Evolutionary conservation across 495 filamentous ascomycete genomes (phyloP).

Genomic region (Rhypophila decipiens): DNA sequence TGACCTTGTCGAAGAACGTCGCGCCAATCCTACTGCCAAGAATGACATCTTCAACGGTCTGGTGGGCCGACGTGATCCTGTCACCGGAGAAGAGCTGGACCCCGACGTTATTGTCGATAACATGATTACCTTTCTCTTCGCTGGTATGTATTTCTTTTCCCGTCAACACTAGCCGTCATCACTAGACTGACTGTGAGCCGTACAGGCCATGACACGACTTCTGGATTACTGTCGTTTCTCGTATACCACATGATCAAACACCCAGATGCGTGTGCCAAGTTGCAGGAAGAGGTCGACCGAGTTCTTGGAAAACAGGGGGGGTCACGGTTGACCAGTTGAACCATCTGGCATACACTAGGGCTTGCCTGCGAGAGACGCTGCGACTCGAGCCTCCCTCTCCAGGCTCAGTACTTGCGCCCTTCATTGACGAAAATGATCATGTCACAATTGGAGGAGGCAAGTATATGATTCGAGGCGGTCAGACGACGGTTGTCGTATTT

Average conservation of each 20-base stretch:
- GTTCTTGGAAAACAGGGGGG: conserved; percentile 52
- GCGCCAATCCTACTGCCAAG: conserved; percentile 45
- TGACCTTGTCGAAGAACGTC: conserved; percentile 49
- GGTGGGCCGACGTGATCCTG: conserved; percentile 33
- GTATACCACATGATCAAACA: conserved; percentile 32
- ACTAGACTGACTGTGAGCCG: background rate
- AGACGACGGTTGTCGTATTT: conserved; percentile 44
- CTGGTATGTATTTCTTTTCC: conserved; percentile 17
- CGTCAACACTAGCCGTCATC: background rate
- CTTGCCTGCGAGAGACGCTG: conserved; percentile 56
- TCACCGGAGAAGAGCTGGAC: conserved; percentile 52
- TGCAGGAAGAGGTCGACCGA: conserved; percentile 33
- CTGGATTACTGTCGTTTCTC: conserved; percentile 40
- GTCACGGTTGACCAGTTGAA: conserved; percentile 55
- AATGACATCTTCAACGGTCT: conserved; percentile 55
- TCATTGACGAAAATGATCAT: conserved; percentile 30
- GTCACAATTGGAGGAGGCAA: conserved; percentile 49
- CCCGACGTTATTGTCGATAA: conserved; percentile 53
- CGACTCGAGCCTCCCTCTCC: conserved; percentile 58
- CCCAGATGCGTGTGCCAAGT: conserved; percentile 24
- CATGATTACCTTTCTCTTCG: conserved; percentile 61
- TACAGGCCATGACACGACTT: conserved; percentile 60
- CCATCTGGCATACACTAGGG: conserved; percentile 54
- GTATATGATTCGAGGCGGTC: conserved; percentile 51
- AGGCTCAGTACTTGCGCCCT: conserved; percentile 33